Base-by-base conservation (phyloP, 345 rosid species). In the Tarenaya hassleriana region DNA sequence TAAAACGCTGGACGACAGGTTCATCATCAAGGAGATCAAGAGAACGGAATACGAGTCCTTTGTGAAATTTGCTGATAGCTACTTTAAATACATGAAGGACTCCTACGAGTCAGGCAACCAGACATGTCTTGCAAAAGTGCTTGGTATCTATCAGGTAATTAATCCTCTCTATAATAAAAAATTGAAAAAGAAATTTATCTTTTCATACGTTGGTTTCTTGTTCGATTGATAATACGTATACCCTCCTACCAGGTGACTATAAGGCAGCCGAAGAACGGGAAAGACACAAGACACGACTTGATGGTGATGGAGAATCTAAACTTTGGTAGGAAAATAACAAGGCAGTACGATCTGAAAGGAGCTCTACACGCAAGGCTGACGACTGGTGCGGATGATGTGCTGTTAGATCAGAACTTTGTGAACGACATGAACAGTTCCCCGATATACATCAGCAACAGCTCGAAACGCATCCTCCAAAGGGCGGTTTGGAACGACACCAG, bases 271-370 rank as follows among this genome's bases (percentile, higher is more conserved):
- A 83, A 79, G 62, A 53, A 68, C 32, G 80, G 83, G 35, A 79
- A 72, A 69, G 87, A 87, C 62, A 41, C 41, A 7, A 69, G 74
- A 50, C 76, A 74, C 47, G 92, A 87, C 67, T 74, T 87, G 63
- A 83, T 83, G 94, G 89, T 87, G 55, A 87, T 84, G 85, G 96
- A 87, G 75, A 87, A 87, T 66, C 92, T 87, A 20, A 70, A 78
- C 34, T 87, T 72, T 20, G 79, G 83, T 16, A 60, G 77, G 46
- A 74, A 68, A 40, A 69, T 84, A 41, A 64, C 73, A 62, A 83
- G 86, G 12, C 85, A 73, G 64, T 87, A 87, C 57, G 89, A 83
- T 70, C 83, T 87, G 29, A 87, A 84, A 70, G 96, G 94, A 7
- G 81, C 85, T 47, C 58, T 81, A 2, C 80, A 79, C 52, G 82